Conservation (phyloP, 2,329 filamentous ascomycete species). For the Aspergillus sojae region DNA sequence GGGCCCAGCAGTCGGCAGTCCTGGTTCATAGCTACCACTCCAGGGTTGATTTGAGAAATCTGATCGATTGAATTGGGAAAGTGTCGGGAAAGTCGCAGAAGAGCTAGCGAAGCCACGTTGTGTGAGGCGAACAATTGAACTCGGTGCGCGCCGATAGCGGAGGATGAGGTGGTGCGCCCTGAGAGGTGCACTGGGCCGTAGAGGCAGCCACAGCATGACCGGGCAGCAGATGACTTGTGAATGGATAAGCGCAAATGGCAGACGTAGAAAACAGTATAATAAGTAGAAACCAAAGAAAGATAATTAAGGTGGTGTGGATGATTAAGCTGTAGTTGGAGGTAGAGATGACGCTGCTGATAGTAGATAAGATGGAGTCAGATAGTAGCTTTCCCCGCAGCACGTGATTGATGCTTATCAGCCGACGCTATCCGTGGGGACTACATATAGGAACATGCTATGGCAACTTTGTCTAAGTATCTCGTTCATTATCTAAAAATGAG, state of each 20-base stretch:
- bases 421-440: constrained; percentile 16
- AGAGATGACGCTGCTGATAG: constrained; percentile 9
- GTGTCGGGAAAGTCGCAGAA: constrained; percentile 43
- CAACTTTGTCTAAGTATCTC: background rate
- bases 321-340: constrained; percentile 2
- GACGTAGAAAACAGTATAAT: background rate
- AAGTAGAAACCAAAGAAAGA: background rate
- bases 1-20: constrained; percentile 64
- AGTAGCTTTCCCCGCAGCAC: constrained; percentile 30
- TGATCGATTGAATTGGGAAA: constrained; percentile 59
- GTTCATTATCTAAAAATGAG: background rate
- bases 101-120: constrained; percentile 29
- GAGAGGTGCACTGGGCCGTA: constrained; percentile 28
- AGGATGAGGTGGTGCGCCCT: constrained; percentile 22
- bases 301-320: background rate
- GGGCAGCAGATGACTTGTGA: constrained; percentile 13
- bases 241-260: background rate
- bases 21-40: constrained; percentile 65
- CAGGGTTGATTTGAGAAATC: constrained; percentile 67
- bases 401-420: constrained; percentile 21
- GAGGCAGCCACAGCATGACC: constrained; percentile 37
- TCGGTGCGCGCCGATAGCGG: constrained; percentile 27
- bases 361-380: constrained; percentile 22
- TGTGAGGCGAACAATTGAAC: constrained; percentile 7
- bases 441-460: background rate